Base-by-base conservation (phyloP, 2,329 filamentous ascomycete species). In the Clonostachys rhizophaga region DNA sequence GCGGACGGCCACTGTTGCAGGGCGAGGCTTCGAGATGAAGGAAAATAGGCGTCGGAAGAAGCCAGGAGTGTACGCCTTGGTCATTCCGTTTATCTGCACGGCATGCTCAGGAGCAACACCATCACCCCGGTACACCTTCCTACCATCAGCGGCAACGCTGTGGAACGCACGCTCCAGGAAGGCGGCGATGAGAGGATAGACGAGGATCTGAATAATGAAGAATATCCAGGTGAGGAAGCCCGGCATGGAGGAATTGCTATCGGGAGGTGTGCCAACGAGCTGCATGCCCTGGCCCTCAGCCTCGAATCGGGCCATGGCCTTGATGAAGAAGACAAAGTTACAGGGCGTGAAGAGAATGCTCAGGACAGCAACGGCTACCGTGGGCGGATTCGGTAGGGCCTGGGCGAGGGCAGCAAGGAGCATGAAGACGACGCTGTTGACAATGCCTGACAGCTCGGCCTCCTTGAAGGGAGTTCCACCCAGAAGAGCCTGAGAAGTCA, bases 321-420 rank as follows among this genome's bases (percentile, higher is more conserved):
- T 80, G 52, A 82, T 75, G 61, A 89, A 91, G 61, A 84, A 88
- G 20, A 90, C 84, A 59, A 89, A 92, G 58, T 90, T 92, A 74
- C 89, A 91, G 0, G 89, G 86, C 4, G 87, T 81, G 58, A 95
- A 95, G 0, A 95, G 66, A n/a, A 94, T 61, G 54, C 83, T 83
- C 5, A 92, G 72, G 8, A 88, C 70, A 4, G 78, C 75, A 4
- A 89, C 84, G 2, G 81, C 75, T 4, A 69, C 81, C 1, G 82
- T 86, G 12, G 67, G 71, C 2, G 79, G 77, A 5, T 75, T 75
- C 1, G 75, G 79, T 17, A 86, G 70, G n/a, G 88, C 81, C 63
- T 95, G 89, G 1, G 88, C 83, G 20, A 92, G 71, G 53, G 95
- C 85, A 18, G 86, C 88, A 2, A 95, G 70, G 6, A 91, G 66